phyloP scores from a whole-genome alignment of 495 filamentous ascomycete genomes.

The Acidomyces sp. region DNA sequence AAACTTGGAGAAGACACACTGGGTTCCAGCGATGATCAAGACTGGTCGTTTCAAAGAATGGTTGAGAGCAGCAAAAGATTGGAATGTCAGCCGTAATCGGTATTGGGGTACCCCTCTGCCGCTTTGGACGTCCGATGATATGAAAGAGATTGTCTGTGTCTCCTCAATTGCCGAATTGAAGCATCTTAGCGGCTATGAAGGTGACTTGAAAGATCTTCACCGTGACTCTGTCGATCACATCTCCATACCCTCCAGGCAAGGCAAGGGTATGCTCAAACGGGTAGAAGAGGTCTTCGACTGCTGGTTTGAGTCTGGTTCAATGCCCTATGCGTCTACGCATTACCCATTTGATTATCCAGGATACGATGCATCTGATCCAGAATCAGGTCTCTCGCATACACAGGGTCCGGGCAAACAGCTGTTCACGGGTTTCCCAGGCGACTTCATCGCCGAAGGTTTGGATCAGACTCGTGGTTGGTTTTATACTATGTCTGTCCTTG shows the following conservation, averaged over 20 bases:
- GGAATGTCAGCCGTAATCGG: slow-evolving; percentile 90
- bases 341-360: slow-evolving; percentile 80
- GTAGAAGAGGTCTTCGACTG: slow-evolving; percentile 94
- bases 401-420: slow-evolving; percentile 38
- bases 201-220: slow-evolving; percentile 81
- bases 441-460: slow-evolving; percentile 94
- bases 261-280: slow-evolving; percentile 70
- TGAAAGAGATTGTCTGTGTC: slow-evolving; percentile 74
- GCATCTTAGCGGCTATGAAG: slow-evolving; percentile 69
- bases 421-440: slow-evolving; percentile 80
- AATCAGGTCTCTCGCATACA: slow-evolving; percentile 13
- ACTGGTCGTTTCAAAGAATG: slow-evolving; percentile 79
- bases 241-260: slow-evolving; percentile 84
- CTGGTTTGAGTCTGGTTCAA: slow-evolving; percentile 89
- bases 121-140: slow-evolving; percentile 81
- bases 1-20: slow-evolving; percentile 82
- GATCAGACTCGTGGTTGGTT: slow-evolving; percentile 97
- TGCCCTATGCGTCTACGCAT: slow-evolving; percentile 89
- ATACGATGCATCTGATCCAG: slow-evolving; percentile 13
- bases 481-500: slow-evolving; percentile 83
- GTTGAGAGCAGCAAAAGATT: slow-evolving; percentile 86
- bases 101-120: slow-evolving; percentile 97
- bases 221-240: slow-evolving; percentile 92
- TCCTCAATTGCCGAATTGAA: slow-evolving; percentile 80
- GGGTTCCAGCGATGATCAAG: slow-evolving; percentile 88